Percentiles rank a stretch among this genome's conserved stretches.
Conservation (phyloP, 2,329 filamentous ascomycete species). For the Botrytis byssoidea region DNA sequence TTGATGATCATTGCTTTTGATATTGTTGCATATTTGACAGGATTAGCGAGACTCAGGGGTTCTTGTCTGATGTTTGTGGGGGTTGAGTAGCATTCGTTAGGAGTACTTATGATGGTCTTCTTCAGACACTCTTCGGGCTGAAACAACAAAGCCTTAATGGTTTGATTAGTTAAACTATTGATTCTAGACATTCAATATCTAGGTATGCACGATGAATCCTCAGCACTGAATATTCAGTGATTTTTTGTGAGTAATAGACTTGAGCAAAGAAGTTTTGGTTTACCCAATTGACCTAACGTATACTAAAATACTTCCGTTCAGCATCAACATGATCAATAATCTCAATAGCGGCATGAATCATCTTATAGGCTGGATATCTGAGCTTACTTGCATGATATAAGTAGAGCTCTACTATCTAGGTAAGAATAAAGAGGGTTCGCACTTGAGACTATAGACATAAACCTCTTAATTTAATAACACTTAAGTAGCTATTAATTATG, state of each 20-base stretch:
- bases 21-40: neutral
- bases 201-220: neutral
- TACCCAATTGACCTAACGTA: neutral
- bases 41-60: slow-evolving; percentile 7
- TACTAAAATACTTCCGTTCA: neutral
- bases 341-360: rapidly evolving
- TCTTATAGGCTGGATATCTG: neutral
- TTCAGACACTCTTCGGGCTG: neutral
- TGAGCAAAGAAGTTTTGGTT: neutral
- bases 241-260: neutral
- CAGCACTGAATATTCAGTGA: neutral
- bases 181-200: neutral
- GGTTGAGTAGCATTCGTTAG: neutral
- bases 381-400: neutral
- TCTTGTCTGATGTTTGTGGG: neutral
- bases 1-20: neutral
- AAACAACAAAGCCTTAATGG: neutral
- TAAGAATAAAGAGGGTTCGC: neutral
- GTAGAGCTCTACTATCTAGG: neutral
- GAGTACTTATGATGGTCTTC: neutral
- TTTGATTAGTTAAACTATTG: neutral
- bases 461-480: neutral
- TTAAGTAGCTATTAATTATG: neutral
- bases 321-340: neutral
- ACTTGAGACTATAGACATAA: neutral